These are phyloP conservation scores for Epichloe gansuensis DNA, from an alignment of 2,329 filamentous ascomycete species.

Conservation along the genomic window DNA sequence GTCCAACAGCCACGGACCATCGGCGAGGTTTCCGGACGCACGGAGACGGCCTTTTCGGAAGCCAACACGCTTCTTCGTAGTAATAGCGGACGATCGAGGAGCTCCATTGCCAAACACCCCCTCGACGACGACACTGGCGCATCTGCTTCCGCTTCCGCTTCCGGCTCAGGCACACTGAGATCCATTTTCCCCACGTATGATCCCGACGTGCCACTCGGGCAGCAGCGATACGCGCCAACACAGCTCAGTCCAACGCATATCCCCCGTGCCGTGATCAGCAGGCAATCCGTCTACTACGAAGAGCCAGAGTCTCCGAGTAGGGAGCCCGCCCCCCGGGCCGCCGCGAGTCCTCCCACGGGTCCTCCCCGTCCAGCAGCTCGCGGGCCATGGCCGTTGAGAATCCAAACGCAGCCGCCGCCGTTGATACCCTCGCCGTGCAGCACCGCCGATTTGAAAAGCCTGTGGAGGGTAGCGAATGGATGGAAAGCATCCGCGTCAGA, in stretches of 20 bases:
- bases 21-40: slow-evolving; percentile 30
- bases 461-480: slow-evolving; percentile 59
- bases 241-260: slow-evolving; percentile 51
- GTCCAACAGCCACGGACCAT: slow-evolving; percentile 29
- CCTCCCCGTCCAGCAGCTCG: slow-evolving; percentile 11
- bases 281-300: slow-evolving; percentile 41
- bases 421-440: slow-evolving; percentile 37
- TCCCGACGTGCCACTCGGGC: slow-evolving; percentile 48
- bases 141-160: slow-evolving; percentile 16
- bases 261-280: slow-evolving; percentile 50
- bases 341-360: slow-evolving; percentile 8
- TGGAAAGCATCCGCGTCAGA: slow-evolving; percentile 50
- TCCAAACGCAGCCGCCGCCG: slow-evolving; percentile 26
- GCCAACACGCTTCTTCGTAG: slow-evolving; percentile 35
- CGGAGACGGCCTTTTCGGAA: slow-evolving; percentile 39
- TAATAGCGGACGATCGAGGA: slow-evolving; percentile 37
- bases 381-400: slow-evolving; percentile 17
- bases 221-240: slow-evolving; percentile 59
- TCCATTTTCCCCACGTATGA: slow-evolving; percentile 72
- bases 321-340: not conserved
- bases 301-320: slow-evolving; percentile 6
- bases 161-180: slow-evolving; percentile 31
- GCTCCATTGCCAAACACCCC: slow-evolving; percentile 44
- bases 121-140: slow-evolving; percentile 21
- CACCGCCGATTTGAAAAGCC: slow-evolving; percentile 47